phyloP scores from a whole-genome alignment of 257 asterid genomes.

The Nicotiana paniculata region DNA sequence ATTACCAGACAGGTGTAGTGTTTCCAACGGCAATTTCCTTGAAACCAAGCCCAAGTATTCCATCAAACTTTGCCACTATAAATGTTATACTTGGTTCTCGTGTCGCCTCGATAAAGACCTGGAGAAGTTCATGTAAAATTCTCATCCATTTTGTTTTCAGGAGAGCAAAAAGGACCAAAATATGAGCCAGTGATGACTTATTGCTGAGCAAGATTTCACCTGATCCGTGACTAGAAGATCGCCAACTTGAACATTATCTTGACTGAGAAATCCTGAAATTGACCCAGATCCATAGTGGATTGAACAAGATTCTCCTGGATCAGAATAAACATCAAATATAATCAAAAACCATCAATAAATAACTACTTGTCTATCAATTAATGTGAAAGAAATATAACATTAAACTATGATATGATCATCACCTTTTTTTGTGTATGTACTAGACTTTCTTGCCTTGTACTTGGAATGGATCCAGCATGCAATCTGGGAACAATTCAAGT shows the following conservation, averaged over 20 bases:
- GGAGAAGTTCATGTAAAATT: constrained; percentile 3
- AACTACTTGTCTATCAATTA: too few relatives aligned
- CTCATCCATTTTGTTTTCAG: not conserved
- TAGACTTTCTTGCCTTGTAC: constrained; percentile 68
- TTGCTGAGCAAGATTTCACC: constrained; percentile 31
- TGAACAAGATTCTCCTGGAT: constrained; percentile 61
- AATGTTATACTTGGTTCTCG: constrained; percentile 75
- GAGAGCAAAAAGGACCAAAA: not conserved
- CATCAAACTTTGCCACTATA: constrained; percentile 74
- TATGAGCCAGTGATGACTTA: not conserved
- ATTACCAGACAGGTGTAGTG: constrained; percentile 81
- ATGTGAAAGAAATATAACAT: too few relatives aligned
- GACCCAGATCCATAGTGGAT: constrained; percentile 86
- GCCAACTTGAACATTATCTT: constrained; percentile 84
- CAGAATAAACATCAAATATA: not conserved
- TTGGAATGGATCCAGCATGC: constrained; percentile 82
- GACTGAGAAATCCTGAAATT: constrained; percentile 78
- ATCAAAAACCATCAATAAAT: not conserved
- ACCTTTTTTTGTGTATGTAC: constrained; percentile 69
- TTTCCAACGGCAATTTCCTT: constrained; percentile 82
- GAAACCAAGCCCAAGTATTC: constrained; percentile 91
- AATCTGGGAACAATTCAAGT: constrained; percentile 34
- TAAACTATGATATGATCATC: constrained; percentile 5
- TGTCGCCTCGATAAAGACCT: constrained; percentile 83
- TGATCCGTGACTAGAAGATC: constrained; percentile 81